These are phyloP conservation scores for Salix caprea DNA, from an alignment of 345 rosid species.

Conservation along the genomic window DNA sequence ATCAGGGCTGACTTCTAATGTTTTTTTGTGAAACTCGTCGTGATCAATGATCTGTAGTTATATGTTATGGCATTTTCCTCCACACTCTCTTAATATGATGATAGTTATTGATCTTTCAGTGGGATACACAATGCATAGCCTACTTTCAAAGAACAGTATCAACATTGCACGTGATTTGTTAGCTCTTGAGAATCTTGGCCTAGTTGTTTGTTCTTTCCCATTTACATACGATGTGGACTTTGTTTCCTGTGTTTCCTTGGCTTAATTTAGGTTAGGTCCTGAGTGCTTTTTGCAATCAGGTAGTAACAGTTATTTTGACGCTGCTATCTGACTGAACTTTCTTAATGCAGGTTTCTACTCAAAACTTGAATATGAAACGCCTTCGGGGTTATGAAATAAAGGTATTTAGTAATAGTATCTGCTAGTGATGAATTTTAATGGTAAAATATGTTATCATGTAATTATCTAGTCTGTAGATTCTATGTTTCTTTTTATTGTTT, in stretches of 20 bases:
- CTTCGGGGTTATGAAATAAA: constrained; percentile 81
- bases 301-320: background rate
- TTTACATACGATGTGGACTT: background rate
- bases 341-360: constrained; percentile 62
- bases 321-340: constrained; percentile 20
- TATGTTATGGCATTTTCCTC: background rate
- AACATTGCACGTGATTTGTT: too few species aligned
- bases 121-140: background rate
- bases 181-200: background rate
- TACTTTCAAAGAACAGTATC: too few species aligned
- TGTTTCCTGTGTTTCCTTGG: background rate
- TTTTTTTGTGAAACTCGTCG: background rate
- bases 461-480: background rate
- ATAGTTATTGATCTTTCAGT: background rate
- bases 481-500: background rate
- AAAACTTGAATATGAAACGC: constrained; percentile 83
- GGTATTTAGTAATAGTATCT: constrained; percentile 37
- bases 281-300: background rate
- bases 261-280: background rate
- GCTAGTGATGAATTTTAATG: background rate
- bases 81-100: background rate
- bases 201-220: background rate
- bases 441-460: background rate
- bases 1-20: background rate
- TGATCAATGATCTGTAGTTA: background rate